phyloP scores from a whole-genome alignment of 192 early-diverging fungal species.

The Physocladia obscura region DNA sequence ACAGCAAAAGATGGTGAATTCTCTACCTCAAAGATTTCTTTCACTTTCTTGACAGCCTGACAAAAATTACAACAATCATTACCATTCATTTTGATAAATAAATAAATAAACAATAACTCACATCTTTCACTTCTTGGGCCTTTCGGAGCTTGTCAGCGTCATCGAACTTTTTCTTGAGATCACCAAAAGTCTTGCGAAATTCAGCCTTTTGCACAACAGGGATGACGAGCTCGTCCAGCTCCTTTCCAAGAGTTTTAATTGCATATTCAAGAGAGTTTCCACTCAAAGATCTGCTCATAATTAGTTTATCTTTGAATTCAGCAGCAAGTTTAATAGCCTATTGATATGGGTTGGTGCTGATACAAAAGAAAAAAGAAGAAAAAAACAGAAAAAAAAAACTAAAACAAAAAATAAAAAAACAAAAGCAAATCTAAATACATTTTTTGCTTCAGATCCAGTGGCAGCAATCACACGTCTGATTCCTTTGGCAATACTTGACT shows the following conservation, averaged over 20 bases:
- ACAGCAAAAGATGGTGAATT: slow-evolving; percentile 61
- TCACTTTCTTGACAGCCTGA: slow-evolving; percentile 71
- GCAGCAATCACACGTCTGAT: slow-evolving; percentile 92
- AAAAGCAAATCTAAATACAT: too few relatives aligned
- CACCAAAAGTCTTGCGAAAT: slow-evolving; percentile 69
- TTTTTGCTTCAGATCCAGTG: slow-evolving; percentile 86
- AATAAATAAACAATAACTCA: slow-evolving; percentile 14
- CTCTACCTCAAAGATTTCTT: slow-evolving; percentile 68
- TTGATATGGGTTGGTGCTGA: too few relatives aligned
- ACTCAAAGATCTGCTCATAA: slow-evolving; percentile 54
- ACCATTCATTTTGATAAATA: not conserved
- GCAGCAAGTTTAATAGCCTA: slow-evolving; percentile 66
- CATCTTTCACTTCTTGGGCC: slow-evolving; percentile 79
- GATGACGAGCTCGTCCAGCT: slow-evolving; percentile 75
- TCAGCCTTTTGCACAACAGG: slow-evolving; percentile 76
- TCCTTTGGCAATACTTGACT: slow-evolving; percentile 91
- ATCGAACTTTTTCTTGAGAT: slow-evolving; percentile 78
- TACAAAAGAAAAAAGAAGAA: too few relatives aligned
- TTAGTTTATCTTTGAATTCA: slow-evolving; percentile 67
- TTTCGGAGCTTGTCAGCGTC: slow-evolving; percentile 89
- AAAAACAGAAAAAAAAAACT: not conserved
- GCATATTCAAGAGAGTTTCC: slow-evolving; percentile 69
- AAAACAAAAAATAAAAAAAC: not conserved
- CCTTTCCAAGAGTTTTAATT: slow-evolving; percentile 76
- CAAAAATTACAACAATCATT: not conserved